Evolutionary conservation across 1,284 basidiomycete species (phyloP).

Genomic region (Austroboletus niveus): DNA sequence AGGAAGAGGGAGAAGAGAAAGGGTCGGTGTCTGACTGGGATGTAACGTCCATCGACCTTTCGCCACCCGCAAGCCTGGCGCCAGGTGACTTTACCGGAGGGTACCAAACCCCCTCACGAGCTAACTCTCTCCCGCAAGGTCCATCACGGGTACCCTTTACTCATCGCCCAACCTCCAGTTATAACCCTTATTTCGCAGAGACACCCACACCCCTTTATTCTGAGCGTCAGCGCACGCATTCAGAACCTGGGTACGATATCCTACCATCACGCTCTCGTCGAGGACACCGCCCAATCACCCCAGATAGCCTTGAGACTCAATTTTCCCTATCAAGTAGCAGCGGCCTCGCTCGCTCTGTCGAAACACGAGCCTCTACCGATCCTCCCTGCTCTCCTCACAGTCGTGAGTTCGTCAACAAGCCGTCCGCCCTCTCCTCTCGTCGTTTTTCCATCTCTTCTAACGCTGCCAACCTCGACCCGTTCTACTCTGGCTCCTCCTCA

Average conservation of each 20-base stretch:
- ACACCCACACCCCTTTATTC: constrained; percentile 6
- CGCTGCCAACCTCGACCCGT: constrained; percentile 32
- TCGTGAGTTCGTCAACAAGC: constrained; percentile 27
- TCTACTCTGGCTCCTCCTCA: constrained; percentile 41
- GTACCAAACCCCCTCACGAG: constrained; percentile 49
- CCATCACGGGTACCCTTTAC: constrained; percentile 14
- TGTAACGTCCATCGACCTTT: constrained; percentile 42
- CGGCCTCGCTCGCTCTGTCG: constrained; percentile 29
- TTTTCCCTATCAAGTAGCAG: constrained; percentile 39
- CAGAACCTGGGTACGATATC: constrained; percentile 20
- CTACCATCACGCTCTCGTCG: constrained; percentile 7
- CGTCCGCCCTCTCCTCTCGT: constrained; percentile 30
- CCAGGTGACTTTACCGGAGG: constrained; percentile 40
- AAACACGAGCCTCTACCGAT: constrained; percentile 35
- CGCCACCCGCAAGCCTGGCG: constrained; percentile 30
- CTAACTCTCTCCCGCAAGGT: constrained; percentile 6
- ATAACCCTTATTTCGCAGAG: constrained; percentile 36
- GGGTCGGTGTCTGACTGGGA: constrained; percentile 68
- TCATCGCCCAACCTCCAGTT: constrained; percentile 18
- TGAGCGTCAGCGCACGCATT: constrained; percentile 12
- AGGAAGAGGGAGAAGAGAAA: constrained; percentile 47
- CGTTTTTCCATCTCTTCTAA: constrained; percentile 46
- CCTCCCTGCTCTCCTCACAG: constrained; percentile 15
- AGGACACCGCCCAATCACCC: constrained; percentile 34
- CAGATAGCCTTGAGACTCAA: constrained; percentile 44